Evolutionary conservation across 2,329 filamentous ascomycete species (phyloP).

Genomic region (Plectosphaerella cucumerina): DNA sequence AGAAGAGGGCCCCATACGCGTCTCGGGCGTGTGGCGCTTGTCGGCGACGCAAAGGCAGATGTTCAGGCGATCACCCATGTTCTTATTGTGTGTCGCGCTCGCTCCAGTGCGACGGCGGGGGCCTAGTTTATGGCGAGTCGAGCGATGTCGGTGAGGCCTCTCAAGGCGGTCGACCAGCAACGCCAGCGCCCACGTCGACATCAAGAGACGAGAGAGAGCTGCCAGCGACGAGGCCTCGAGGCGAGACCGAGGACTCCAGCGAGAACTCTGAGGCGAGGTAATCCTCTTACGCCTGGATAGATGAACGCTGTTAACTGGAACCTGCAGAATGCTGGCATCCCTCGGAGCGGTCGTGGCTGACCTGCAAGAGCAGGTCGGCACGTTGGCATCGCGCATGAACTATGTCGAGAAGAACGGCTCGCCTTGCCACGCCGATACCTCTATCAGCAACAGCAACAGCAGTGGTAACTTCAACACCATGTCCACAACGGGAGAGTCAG

Average conservation of each 20-base stretch:
- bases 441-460: too few species aligned
- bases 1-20: slow-evolving; percentile 13
- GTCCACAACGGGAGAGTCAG: neutral
- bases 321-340: neutral
- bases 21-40: slow-evolving; percentile 16
- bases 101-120: slow-evolving; percentile 10
- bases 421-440: neutral
- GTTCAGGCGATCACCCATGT: slow-evolving; percentile 15
- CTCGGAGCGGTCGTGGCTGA: neutral
- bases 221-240: neutral
- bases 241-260: neutral
- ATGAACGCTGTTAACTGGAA: neutral
- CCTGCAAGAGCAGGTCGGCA: slow-evolving; percentile 4
- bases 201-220: neutral
- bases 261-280: neutral
- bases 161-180: neutral
- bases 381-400: slow-evolving; percentile 1
- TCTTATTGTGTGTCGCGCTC: slow-evolving; percentile 10
- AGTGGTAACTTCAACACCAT: neutral
- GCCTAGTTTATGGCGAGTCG: too few species aligned
- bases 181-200: neutral
- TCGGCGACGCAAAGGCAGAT: slow-evolving; percentile 16
- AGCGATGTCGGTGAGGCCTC: neutral
- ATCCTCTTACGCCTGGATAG: neutral
- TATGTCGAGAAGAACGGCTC: neutral